Evolutionary conservation across 2,329 filamentous ascomycete genomes (phyloP).

Genomic region (Nemania bipapillata): DNA sequence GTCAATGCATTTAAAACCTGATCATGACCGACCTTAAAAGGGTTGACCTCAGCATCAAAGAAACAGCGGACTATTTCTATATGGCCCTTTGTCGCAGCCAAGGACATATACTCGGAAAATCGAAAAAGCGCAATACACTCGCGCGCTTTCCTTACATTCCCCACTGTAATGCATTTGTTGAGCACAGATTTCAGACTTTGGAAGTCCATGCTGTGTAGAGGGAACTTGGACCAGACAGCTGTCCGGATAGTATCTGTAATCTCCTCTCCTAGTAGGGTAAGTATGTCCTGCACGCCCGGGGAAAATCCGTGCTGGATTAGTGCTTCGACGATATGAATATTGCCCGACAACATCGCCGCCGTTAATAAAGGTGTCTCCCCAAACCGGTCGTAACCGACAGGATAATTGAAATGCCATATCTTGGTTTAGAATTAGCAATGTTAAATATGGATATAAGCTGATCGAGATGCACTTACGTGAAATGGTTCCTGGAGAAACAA

Average conservation of each 20-base stretch:
- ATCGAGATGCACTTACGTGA: background rate
- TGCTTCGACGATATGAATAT: background rate
- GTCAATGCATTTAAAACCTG: too few species aligned
- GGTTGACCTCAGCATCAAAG: background rate
- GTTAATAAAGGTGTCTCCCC: background rate
- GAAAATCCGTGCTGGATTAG: background rate
- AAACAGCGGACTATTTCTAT: slow-evolving; percentile 1
- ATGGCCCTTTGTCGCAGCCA: background rate
- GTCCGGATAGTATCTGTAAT: background rate
- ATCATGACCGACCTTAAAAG: too few species aligned
- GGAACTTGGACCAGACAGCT: background rate
- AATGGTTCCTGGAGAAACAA: background rate
- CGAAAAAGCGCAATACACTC: background rate
- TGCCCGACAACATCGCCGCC: background rate
- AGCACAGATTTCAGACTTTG: background rate
- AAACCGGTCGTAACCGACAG: too few species aligned
- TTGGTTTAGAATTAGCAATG: too few species aligned
- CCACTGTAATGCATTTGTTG: too few species aligned
- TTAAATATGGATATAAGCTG: background rate
- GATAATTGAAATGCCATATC: background rate
- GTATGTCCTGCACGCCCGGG: background rate
- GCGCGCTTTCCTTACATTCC: background rate
- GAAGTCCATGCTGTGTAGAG: background rate
- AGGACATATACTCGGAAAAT: background rate
- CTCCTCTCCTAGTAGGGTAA: background rate